Percentiles rank a stretch among this genome's conserved stretches.
phyloP scores from a whole-genome alignment of 106 monocot genomes.

The Apostasia ramifera region DNA sequence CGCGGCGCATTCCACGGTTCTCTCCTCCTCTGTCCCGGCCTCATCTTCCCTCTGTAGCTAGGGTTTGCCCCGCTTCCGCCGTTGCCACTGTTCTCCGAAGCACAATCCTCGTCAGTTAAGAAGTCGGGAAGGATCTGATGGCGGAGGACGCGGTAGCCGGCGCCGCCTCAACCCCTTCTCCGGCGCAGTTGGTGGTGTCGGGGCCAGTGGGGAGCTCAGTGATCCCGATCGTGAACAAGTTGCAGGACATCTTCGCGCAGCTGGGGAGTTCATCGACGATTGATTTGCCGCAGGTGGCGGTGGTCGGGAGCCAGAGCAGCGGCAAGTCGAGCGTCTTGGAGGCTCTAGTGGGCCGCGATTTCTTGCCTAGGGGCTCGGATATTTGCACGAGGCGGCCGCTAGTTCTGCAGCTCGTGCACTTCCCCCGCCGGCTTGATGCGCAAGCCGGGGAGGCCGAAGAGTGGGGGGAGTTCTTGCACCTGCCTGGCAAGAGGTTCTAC shows the following conservation, averaged over 20 bases:
- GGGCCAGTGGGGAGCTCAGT: conserved; percentile 42
- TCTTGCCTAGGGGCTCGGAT: conserved; percentile 75
- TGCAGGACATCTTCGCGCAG: conserved; percentile 89
- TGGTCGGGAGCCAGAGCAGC: conserved; percentile 96
- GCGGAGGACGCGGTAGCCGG: conserved; percentile 17
- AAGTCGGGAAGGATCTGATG: conserved; percentile 10
- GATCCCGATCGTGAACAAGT: conserved; percentile 81
- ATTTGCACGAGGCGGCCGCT: conserved; percentile 85
- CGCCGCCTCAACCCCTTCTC: neutral
- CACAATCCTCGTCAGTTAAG: neutral
- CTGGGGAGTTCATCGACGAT: conserved; percentile 65
- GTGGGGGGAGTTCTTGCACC: conserved; percentile 91
- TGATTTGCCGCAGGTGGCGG: conserved; percentile 89
- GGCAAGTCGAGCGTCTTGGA: conserved; percentile 98
- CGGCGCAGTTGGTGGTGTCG: conserved; percentile 2
- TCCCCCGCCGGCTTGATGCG: conserved; percentile 4
- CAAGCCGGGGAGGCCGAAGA: conserved; percentile 8
- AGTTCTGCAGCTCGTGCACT: conserved; percentile 79
- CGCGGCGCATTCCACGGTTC: no score
- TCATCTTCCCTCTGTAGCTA: neutral
- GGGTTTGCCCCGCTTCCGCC: neutral
- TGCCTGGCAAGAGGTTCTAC: conserved; percentile 53
- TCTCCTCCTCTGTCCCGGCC: no score
- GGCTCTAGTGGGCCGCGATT: conserved; percentile 87
- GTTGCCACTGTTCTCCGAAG: neutral